Evolutionary conservation across 257 asterid genomes (phyloP).

Genomic region (Jasminum sambac): DNA sequence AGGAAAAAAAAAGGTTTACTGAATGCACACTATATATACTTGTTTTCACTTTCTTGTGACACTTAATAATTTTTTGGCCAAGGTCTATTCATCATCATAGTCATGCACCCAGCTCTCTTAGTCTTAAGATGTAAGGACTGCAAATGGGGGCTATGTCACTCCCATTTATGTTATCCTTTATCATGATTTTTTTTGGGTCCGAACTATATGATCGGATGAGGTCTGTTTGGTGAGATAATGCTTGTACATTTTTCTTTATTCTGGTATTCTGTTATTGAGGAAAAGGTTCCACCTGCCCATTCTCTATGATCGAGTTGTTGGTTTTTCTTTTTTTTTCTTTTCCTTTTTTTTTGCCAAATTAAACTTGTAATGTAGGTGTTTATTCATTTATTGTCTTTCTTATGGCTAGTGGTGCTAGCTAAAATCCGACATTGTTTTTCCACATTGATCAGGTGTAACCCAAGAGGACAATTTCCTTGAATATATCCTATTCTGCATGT

Average conservation of each 20-base stretch:
- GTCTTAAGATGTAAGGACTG: background rate
- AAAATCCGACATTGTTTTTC: background rate
- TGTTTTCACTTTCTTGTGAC: background rate
- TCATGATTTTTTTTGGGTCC: background rate
- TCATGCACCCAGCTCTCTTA: background rate
- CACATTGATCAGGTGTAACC: background rate
- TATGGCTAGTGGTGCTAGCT: background rate
- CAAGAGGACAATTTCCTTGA: background rate
- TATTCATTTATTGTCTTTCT: background rate
- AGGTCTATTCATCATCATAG: background rate
- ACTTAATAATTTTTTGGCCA: background rate
- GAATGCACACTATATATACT: background rate
- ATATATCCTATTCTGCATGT: background rate
- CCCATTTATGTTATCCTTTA: background rate
- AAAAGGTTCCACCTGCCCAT: background rate
- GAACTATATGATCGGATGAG: background rate
- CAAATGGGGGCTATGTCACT: background rate
- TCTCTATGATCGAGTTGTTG: background rate
- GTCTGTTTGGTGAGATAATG: background rate
- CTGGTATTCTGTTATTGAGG: background rate
- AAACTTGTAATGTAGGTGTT: background rate
- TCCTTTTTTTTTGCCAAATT: background rate
- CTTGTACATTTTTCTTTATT: background rate
- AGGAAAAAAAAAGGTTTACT: no score
- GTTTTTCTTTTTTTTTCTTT: background rate